These are phyloP conservation scores for Erigeron canadensis DNA, from an alignment of 129 eudicot genomes.

Conservation along the genomic window DNA sequence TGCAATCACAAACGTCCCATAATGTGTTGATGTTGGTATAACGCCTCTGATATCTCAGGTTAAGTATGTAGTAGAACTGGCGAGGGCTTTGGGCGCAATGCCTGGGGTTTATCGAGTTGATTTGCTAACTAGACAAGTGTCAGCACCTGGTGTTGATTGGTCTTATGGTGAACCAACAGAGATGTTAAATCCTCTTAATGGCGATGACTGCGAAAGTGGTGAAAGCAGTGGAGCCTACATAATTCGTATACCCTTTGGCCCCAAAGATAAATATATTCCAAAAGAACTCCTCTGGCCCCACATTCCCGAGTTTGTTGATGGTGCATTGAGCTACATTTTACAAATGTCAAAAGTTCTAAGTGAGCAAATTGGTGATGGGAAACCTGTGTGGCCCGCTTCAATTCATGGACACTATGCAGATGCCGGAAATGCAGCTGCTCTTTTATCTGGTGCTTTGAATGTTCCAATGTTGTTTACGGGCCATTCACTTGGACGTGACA, in stretches of 20 bases:
- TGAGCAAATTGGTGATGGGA: constrained; percentile 70
- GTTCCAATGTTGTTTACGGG: constrained; percentile 94
- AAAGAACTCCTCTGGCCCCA: constrained; percentile 89
- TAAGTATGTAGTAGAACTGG: constrained; percentile 81
- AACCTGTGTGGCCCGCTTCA: constrained; percentile 78
- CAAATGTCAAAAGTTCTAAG: constrained; percentile 82
- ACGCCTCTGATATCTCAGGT: constrained; percentile 42
- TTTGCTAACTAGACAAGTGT: constrained; percentile 76
- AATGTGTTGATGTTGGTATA: neutral
- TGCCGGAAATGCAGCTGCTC: constrained; percentile 85
- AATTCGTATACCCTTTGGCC: constrained; percentile 87
- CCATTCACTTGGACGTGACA: constrained; percentile 88
- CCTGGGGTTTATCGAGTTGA: constrained; percentile 91
- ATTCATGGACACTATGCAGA: constrained; percentile 93
- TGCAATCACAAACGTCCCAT: neutral
- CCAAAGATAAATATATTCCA: constrained; percentile 69
- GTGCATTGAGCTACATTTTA: constrained; percentile 66
- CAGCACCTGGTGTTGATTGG: constrained; percentile 79
- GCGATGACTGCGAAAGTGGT: constrained; percentile 46
- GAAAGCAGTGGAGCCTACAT: constrained; percentile 88
- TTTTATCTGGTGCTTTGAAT: constrained; percentile 76
- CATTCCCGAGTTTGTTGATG: constrained; percentile 83
- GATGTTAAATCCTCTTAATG: constrained; percentile 54
- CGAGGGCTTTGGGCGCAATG: constrained; percentile 83
- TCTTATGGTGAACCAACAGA: constrained; percentile 79